Evolutionary conservation across 352 stramenopile species (phyloP).

Genomic region (Pythium phragmitis): DNA sequence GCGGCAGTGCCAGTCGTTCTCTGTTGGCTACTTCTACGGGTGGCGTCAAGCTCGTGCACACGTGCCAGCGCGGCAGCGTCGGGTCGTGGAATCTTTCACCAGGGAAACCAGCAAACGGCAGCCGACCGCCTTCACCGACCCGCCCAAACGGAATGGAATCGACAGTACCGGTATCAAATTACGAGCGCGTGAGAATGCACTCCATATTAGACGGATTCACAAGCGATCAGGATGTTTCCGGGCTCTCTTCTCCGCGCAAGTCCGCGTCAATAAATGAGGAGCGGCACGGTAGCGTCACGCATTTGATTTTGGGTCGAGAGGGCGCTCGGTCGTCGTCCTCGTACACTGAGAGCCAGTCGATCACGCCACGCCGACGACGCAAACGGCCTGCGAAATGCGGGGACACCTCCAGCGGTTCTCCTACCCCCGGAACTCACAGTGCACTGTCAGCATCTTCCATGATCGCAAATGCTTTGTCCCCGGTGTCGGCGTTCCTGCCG

Average conservation of each 20-base stretch:
- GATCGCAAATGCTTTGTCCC: constrained; percentile 24
- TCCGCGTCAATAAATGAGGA: background rate
- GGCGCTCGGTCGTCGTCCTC: constrained; percentile 26
- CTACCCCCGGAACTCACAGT: background rate
- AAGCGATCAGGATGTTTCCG: background rate
- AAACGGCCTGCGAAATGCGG: background rate
- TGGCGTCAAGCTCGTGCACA: constrained; percentile 49
- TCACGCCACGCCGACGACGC: background rate
- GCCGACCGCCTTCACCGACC: constrained; percentile 24
- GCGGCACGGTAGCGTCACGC: constrained; percentile 10
- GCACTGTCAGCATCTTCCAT: constrained; percentile 3
- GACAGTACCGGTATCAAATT: constrained; percentile 17
- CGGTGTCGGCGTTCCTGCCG: constrained; percentile 26
- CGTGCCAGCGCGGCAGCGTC: constrained; percentile 52
- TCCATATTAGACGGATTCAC: constrained; percentile 32
- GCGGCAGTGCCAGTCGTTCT: constrained; percentile 8
- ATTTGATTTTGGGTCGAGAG: constrained; percentile 30
- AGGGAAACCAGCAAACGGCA: constrained; percentile 1
- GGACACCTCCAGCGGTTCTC: background rate
- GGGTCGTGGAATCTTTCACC: constrained; percentile 51
- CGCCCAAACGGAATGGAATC: constrained; percentile 8
- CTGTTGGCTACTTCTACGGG: constrained; percentile 4
- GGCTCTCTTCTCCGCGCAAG: background rate
- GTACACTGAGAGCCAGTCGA: background rate
- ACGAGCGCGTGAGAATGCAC: constrained; percentile 34